These are phyloP conservation scores for Geum urbanum DNA, from an alignment of 306 rosid species.

Conservation along the genomic window DNA sequence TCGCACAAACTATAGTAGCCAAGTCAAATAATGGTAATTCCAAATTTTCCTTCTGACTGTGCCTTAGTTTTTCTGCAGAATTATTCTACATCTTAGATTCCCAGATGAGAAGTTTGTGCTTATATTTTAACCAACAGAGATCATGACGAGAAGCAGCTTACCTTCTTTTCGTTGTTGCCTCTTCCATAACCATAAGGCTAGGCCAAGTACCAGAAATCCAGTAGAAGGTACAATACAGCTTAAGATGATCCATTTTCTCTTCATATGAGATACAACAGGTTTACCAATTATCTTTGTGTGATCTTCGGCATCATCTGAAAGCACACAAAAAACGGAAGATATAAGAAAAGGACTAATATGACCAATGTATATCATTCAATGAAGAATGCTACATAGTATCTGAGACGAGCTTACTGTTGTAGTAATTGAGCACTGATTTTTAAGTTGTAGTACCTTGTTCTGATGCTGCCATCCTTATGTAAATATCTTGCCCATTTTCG, in stretches of 20 bases:
- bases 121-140: neutral
- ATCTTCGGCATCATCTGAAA: neutral
- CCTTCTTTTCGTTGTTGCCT: neutral
- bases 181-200: neutral
- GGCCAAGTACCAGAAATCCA: neutral
- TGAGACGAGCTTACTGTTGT: neutral
- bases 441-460: slow-evolving; percentile 23
- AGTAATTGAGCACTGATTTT: neutral
- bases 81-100: neutral
- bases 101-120: neutral
- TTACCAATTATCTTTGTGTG: neutral
- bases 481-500: slow-evolving; percentile 38
- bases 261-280: neutral
- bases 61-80: neutral
- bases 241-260: neutral
- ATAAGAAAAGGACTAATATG: neutral
- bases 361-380: neutral
- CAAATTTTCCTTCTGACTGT: neutral
- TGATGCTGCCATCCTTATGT: slow-evolving; percentile 35
- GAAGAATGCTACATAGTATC: neutral
- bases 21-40: slow-evolving; percentile 1
- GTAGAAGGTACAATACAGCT: neutral
- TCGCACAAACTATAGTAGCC: neutral
- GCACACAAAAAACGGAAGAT: neutral
- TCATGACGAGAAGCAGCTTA: neutral